Base-by-base conservation (phyloP, 116 monocot genomes). In the Iris pallida region DNA sequence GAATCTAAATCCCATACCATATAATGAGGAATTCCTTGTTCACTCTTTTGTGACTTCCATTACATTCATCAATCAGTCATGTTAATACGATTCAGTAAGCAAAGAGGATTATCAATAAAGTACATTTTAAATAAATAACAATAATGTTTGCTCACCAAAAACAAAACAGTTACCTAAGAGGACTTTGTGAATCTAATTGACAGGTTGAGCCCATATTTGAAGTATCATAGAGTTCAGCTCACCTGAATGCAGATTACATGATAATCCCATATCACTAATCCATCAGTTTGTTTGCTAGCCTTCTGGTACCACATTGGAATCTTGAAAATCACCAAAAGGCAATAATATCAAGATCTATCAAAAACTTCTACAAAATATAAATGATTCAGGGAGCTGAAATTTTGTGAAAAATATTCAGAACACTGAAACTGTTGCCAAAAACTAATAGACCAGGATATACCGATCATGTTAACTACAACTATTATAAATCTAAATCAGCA, bases 171-270 rank as follows among this genome's bases (percentile, higher is more conserved):
- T 30, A 30, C 30, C 3, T 30, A 4, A 57, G 4, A 40, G 15
- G 40, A 18, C 52, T n/a, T n/a, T 0, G 20, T 14, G 12, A 56
- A 64, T 45, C 45, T 61, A 45, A 14, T 64, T 56, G 7, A 45
- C 20, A n/a, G 15, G 9, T 57, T 13, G 47, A 45, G 19, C 68
- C 55, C n/a, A 41, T 16, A 42, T 5, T 69, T 16, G 55, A 42
- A 16, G 15, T 7, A 16, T 30, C 15, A 43, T 41, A 51, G 15
- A 52, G 19, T 46, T 19, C 8, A 20, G 14, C 11, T 83, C 64
- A 97, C 96, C 92, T 97, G 92, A 82, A 92, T 79, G 71, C 96
- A 97, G 40, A 97, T 85, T 14, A 92, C 96, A 89, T 97, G 96
- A 79, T 97, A 97, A 79, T 97, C 96, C 96, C 96, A 97, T 53